Conservation (phyloP, 75 land plant species). For the Chamaecyparis obtusa region DNA sequence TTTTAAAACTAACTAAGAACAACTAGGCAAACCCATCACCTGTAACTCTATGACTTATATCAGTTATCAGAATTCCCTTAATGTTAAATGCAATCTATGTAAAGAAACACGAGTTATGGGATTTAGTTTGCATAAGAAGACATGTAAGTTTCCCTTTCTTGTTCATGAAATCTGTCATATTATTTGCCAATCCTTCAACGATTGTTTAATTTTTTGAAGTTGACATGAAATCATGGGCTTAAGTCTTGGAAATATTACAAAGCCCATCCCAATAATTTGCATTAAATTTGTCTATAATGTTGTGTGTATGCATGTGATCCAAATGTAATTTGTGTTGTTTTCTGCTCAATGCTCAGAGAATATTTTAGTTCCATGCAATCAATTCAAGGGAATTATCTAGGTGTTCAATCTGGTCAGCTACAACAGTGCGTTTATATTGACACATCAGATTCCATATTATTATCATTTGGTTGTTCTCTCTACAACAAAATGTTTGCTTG, state of each 20-base stretch:
- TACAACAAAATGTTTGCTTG: background rate
- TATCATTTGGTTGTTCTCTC: too few species aligned
- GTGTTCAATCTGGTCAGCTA: background rate
- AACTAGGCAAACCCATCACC: background rate
- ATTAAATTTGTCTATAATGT: background rate
- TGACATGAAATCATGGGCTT: background rate
- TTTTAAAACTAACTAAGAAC: background rate
- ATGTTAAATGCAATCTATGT: background rate
- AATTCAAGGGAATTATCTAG: background rate
- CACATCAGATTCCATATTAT: too few species aligned
- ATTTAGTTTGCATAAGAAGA: background rate
- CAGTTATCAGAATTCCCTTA: background rate
- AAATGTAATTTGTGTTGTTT: background rate
- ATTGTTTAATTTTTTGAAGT: background rate
- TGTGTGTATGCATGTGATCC: background rate
- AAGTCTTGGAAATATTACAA: background rate
- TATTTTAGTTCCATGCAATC: background rate
- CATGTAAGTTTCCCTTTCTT: background rate
- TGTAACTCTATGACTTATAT: conserved; percentile 4
- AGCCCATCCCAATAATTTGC: background rate
- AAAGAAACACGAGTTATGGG: background rate
- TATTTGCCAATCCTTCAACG: background rate
- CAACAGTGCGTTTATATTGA: background rate
- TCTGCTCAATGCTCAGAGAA: background rate
- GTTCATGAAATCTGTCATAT: background rate